Evolutionary conservation across 768 basidiomycete species (phyloP).

Genomic region (Tulasnella sp.): DNA sequence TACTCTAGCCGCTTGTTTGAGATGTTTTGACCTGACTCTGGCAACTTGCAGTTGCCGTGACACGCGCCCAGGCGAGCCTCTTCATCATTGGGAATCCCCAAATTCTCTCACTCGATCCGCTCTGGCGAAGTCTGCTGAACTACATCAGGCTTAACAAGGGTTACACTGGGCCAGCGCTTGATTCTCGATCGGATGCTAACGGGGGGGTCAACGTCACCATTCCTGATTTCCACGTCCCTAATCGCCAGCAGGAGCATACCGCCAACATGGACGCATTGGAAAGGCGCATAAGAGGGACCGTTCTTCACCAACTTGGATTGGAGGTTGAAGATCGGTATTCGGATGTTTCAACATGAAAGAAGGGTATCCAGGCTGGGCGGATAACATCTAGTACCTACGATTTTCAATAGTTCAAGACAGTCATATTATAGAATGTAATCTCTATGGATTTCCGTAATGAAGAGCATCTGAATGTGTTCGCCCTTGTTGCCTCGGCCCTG

Average conservation of each 20-base stretch:
- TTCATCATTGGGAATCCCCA: constrained; percentile 22
- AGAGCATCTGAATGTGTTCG: background rate
- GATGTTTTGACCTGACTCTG: constrained; percentile 35
- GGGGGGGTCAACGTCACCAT: background rate
- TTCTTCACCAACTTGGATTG: background rate
- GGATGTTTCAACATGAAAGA: background rate
- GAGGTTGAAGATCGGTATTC: background rate
- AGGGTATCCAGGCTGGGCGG: background rate
- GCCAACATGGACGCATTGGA: constrained; percentile 5
- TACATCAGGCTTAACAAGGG: constrained; percentile 14
- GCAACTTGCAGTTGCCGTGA: constrained; percentile 21
- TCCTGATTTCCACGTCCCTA: background rate
- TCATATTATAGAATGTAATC: background rate
- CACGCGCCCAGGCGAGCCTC: constrained; percentile 11
- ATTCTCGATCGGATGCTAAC: background rate
- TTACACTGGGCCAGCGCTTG: background rate
- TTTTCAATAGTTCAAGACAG: background rate
- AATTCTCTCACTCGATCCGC: constrained; percentile 4
- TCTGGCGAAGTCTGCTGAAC: constrained; percentile 14
- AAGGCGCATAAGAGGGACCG: background rate
- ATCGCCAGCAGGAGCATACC: background rate
- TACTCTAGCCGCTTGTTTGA: constrained; percentile 53
- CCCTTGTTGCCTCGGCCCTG: no score
- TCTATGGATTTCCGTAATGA: background rate
- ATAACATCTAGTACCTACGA: background rate